Base-by-base conservation (phyloP, 139 green algal genomes). In the Nannochloris sp. region DNA sequence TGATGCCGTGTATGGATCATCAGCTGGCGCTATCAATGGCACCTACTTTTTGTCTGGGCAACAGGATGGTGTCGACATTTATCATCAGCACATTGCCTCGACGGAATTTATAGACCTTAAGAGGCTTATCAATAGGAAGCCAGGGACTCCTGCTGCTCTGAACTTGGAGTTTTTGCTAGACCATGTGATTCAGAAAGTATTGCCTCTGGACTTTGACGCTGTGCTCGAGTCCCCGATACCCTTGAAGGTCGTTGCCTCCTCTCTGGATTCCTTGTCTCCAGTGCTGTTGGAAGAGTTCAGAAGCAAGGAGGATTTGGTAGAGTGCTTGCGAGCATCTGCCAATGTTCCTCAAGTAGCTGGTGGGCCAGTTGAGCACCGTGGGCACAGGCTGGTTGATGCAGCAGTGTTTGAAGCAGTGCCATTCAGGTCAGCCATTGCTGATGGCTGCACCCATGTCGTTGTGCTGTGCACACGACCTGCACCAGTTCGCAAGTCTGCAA, bases 371-470 rank as follows among this genome's bases (percentile, higher is more conserved):
- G n/a, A 57, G 28, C 79, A 84, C 60, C 75, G 67, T 58, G 84
- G 56, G 6, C 73, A 86, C 17, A 59, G 70, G 10, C 75, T 93
- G 36, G 89, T 96, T 28, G 89, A 96, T 66, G 89, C 87, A 4
- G 87, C 87, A 4, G 84, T 96, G 16, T 93, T 95, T 66, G 86
- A 96, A 75, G 40, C 72, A 0, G 61, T 85, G 11, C 79, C 79
- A 45, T 86, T 84, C 59, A 58, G 71, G 20, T 68, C 61, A 2
- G 82, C 83, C 31, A 77, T 88, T 23, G 68, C 73, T 1, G 89
- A 95, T 73, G 87, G 87, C 44, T 94, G 87, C 79, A 91, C 76
- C n/a, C 86, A 93, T 64, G 70, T 93, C 58, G 68, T 95, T 28
- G 80, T 82, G 45, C 72, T 94, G 17, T 87, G 82, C 74, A 88